Base-by-base conservation (phyloP, 305 asterid species). In the Galium porrigens region DNA sequence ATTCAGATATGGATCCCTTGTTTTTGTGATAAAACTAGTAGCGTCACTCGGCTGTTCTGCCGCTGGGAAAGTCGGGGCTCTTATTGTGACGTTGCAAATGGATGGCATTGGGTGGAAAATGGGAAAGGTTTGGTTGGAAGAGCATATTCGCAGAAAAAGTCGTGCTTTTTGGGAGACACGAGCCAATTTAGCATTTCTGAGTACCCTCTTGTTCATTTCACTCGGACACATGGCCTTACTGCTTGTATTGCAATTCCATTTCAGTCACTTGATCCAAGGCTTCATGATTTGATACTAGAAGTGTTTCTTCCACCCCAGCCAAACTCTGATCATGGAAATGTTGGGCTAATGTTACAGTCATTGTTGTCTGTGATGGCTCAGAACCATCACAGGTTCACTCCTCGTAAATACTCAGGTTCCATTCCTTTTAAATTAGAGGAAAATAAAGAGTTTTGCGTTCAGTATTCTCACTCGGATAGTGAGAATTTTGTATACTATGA, bases 1-100 rank as follows among this genome's bases (percentile, higher is more conserved):
- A 39, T 39, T 39, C 12, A 39, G 14, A 9, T 39, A 78, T 7
- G 37, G 53, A n/a, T 46, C 11, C 53, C 53, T n/a, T 46, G 53
- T 10, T 5, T 44, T 1, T 44, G 51, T 44, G 51, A 44, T 9
- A 14, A 8, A 1, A 3, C n/a, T 6, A 14, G 7, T 11, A 14
- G n/a, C 1, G 11, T 9, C 14, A 9, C 7, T 10, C 51, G 7
- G n/a, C 12, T 9, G 12, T 14, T 44, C 7, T 6, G 37, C 37
- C 37, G 6, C 1, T 34, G 37, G 37, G 1, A 27, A 27, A 27
- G 29, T 27, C 1, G 29, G 29, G 1, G 29, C 29, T 27, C 29
- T 27, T 27, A 27, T 1, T 27, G 29, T 27, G 29, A 27, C 29
- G 1, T 0, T 27, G 1, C 29, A 27, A 27, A 27, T 27, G 29